Percentiles rank a stretch among this genome's conserved stretches.
Evolutionary conservation across 331 rosid species (phyloP).

Genomic region (Quercus lobata): DNA sequence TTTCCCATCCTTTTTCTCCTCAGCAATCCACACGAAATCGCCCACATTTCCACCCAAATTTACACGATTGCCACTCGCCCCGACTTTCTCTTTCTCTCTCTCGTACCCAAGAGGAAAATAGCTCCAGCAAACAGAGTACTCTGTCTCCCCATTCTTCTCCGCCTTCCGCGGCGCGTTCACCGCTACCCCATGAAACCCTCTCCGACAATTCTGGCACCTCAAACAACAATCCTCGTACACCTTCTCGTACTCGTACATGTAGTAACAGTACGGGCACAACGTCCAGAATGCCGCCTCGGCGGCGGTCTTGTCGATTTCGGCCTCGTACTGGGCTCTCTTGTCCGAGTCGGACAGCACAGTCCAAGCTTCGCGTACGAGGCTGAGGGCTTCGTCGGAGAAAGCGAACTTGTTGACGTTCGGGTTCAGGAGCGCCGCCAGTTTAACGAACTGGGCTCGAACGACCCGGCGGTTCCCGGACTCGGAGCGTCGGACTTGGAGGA

Average conservation of each 20-base stretch:
- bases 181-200: conserved; percentile 53
- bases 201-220: conserved; percentile 52
- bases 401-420: conserved; percentile 16
- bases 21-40: not conserved
- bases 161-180: conserved; percentile 42
- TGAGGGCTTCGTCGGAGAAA: conserved; percentile 14
- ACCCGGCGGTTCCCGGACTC: conserved; percentile 3
- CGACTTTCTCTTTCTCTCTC: not conserved
- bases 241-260: conserved; percentile 40
- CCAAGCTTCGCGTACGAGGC: conserved; percentile 28
- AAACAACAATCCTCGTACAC: conserved; percentile 47
- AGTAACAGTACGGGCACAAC: conserved; percentile 39
- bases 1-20: not conserved
- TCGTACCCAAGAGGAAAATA: conserved; percentile 26
- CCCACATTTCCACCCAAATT: conserved; percentile 13
- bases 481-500: conserved; percentile 19
- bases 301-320: not conserved
- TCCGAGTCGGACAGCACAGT: conserved; percentile 12
- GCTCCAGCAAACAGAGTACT: conserved; percentile 41
- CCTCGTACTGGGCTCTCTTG: conserved; percentile 18
- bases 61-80: not conserved
- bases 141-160: conserved; percentile 27
- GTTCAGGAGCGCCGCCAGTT: conserved; percentile 12
- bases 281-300: conserved; percentile 33
- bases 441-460: conserved; percentile 20